A percentile compares a stretch with the other conserved stretches of the same genome.
These are phyloP conservation scores for Hirschioporus abietinus DNA, from an alignment of 768 basidiomycete species.

Conservation along the genomic window DNA sequence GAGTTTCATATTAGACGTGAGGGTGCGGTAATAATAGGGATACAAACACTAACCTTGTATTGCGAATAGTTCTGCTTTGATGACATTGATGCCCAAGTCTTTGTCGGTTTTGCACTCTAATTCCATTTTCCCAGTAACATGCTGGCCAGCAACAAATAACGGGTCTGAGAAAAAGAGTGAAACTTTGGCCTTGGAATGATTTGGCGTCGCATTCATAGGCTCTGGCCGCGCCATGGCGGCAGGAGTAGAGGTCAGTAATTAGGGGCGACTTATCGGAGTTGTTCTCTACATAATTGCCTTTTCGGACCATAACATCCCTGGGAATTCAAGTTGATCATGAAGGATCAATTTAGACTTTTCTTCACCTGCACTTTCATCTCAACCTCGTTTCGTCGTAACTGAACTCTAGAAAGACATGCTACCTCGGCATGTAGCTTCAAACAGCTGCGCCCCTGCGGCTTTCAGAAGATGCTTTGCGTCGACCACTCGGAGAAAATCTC, in stretches of 20 bases:
- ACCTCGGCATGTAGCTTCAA: background rate
- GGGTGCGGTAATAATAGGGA: conserved; percentile 5
- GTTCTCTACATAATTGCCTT: background rate
- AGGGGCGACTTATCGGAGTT: background rate
- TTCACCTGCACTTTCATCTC: background rate
- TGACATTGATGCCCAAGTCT: conserved; percentile 61
- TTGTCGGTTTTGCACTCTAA: conserved; percentile 72
- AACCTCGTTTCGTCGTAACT: background rate
- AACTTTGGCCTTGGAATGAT: conserved; percentile 76
- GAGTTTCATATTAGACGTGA: background rate
- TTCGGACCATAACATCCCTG: background rate
- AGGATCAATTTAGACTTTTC: background rate
- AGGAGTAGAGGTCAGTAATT: background rate
- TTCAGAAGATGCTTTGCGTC: background rate
- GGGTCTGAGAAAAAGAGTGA: conserved; percentile 54
- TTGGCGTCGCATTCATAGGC: conserved; percentile 79
- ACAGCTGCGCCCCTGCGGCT: background rate
- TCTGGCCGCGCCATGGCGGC: conserved; percentile 26
- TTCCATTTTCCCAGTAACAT: conserved; percentile 71
- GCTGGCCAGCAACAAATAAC: conserved; percentile 59
- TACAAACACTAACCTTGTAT: conserved; percentile 49
- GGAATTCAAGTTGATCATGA: background rate
- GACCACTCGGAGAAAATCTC: background rate
- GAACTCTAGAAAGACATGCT: background rate
- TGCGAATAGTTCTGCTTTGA: conserved; percentile 75